Evolutionary conservation across 2,329 filamentous ascomycete species (phyloP), one percentile per base, ranked within the genome.

Genomic region (Sarocladium oryzae): DNA sequence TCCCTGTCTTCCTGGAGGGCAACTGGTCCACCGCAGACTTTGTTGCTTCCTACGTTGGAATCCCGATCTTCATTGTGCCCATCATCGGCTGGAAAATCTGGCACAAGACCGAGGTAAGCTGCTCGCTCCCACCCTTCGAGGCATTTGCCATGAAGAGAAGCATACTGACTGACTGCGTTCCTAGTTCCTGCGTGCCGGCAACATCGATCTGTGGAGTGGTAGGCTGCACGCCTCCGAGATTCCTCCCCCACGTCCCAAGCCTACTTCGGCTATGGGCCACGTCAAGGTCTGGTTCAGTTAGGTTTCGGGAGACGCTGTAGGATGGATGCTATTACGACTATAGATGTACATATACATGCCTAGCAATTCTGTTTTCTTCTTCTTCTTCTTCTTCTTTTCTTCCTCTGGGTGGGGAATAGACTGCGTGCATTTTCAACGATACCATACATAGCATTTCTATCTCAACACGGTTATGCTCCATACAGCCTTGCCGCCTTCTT

Each of bases 1-100:
- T 88, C 63, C 75, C 79, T 40, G 77, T 84, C 28, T 89, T 89
- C 65, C 83, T 82, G 65, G 77, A 81, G 0, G 68, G 71, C 15
- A 69, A 80, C 15, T 89, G 81, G 78, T 76, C 70, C 30, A 73
- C 74, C 0, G 72, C 74, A 16, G 72, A 69, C 56, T 89, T 89
- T 58, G 54, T 81, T n/a, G 73, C 76, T 1, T 70, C 63, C 63
- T 87, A 79, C 59, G 70, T 84, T 62, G 82, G 71, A 35, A 67
- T 82, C 1, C 79, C 69, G 51, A 83, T 84, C 63, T 55, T 78
- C 4, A 66, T 68, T 2, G 30, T 37, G 30, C 67, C 84, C 5
- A 84, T 82, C 59, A 16, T 75, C 16, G 77, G 74, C 9, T 81
- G 84, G 66, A 80, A 80, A 67, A 20, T 72, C n/a, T 62, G 63